Conservation (phyloP, 768 basidiomycete genomes). For the Lentinula aciculospora region DNA sequence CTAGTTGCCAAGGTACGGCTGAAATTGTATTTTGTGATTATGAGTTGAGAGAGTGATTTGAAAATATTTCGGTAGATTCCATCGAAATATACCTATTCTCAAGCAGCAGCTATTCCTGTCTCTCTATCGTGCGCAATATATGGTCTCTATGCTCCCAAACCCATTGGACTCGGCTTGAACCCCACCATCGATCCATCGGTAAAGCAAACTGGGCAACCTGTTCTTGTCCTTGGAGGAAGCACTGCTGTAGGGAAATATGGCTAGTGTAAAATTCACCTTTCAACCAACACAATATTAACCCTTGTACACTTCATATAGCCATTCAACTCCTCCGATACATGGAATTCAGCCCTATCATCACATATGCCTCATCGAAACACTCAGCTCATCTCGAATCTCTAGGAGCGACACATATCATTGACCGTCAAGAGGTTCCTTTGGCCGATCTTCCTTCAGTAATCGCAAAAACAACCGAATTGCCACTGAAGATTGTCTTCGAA, state of each 20-base stretch:
- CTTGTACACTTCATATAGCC: neutral
- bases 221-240: slow-evolving; percentile 42
- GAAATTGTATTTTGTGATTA: neutral
- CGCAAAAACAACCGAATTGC: neutral
- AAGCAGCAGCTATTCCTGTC: slow-evolving; percentile 20
- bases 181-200: slow-evolving; percentile 30
- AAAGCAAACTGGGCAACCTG: slow-evolving; percentile 36
- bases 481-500: neutral
- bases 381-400: slow-evolving; percentile 17
- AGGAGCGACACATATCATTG: slow-evolving; percentile 21
- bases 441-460: neutral
- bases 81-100: slow-evolving; percentile 14
- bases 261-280: slow-evolving; percentile 9
- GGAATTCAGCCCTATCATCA: slow-evolving; percentile 22
- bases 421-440: neutral
- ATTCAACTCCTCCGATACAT: slow-evolving; percentile 22
- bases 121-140: slow-evolving; percentile 18
- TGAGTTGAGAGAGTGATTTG: too few relatives aligned
- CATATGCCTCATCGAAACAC: slow-evolving; percentile 21
- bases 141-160: slow-evolving; percentile 17
- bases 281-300: neutral
- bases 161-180: slow-evolving; percentile 34
- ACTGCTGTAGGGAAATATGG: slow-evolving; percentile 47
- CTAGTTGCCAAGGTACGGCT: slow-evolving; percentile 13
- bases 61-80: slow-evolving; percentile 12